Evolutionary conservation across 2,329 filamentous ascomycete genomes (phyloP).

Genomic region (Boeremia exigua): DNA sequence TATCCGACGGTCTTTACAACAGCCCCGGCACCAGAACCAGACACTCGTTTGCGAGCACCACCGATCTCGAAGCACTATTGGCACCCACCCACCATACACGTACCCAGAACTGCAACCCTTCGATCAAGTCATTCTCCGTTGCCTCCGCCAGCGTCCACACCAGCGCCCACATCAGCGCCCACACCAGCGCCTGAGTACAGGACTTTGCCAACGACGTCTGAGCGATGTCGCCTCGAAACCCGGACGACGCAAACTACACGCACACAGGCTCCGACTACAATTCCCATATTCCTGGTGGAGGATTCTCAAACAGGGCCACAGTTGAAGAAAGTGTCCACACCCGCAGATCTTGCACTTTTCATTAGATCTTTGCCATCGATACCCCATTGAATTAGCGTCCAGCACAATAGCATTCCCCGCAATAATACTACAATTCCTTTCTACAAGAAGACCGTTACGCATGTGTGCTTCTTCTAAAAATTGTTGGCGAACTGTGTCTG

Average conservation of each 20-base stretch:
- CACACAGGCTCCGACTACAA: slow-evolving; percentile 7
- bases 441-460: neutral
- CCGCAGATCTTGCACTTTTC: slow-evolving; percentile 15
- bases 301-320: slow-evolving; percentile 1
- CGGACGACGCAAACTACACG: neutral
- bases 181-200: neutral
- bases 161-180: neutral
- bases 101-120: neutral
- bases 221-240: neutral
- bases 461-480: too few relatives aligned
- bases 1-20: neutral
- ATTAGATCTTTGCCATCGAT: slow-evolving; percentile 16
- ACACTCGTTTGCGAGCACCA: neutral
- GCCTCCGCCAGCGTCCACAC: neutral
- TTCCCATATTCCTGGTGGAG: slow-evolving; percentile 13
- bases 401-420: neutral
- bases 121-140: neutral
- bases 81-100: neutral
- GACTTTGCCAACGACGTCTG: neutral
- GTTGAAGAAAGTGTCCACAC: slow-evolving; percentile 14
- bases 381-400: slow-evolving; percentile 14
- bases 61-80: slow-evolving; percentile 10
- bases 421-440: neutral
- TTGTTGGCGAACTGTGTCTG: too few relatives aligned
- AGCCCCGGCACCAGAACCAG: neutral